phyloP scores from a whole-genome alignment of 192 early-diverging fungal genomes.

The Martensiomyces pterosporus region DNA sequence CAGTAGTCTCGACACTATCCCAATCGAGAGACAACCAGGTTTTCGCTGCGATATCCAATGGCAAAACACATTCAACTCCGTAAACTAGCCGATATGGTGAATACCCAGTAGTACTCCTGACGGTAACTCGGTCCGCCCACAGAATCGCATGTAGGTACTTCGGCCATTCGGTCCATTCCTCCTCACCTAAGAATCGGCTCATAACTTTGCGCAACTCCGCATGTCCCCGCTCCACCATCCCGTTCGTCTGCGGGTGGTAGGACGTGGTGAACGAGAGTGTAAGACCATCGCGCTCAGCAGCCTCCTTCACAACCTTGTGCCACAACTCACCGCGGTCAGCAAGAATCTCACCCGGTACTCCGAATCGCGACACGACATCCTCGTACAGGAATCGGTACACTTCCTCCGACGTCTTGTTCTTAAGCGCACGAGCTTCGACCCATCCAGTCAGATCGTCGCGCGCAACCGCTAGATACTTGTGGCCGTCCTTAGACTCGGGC shows the following conservation, averaged over 20 bases:
- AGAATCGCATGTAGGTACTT: slow-evolving; percentile 2
- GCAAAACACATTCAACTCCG: neutral
- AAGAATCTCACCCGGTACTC: slow-evolving; percentile 5
- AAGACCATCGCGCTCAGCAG: slow-evolving; percentile 1
- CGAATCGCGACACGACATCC: slow-evolving; percentile 4
- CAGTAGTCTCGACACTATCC: neutral
- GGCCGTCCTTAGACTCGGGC: neutral
- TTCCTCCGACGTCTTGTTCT: neutral
- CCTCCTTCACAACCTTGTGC: neutral
- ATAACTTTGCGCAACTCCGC: slow-evolving; percentile 4
- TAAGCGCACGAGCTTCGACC: slow-evolving; percentile 8
- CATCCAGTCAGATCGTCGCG: slow-evolving; percentile 10
- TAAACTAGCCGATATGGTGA: neutral
- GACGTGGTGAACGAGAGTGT: slow-evolving; percentile 5
- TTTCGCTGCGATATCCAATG: neutral
- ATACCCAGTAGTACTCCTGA: neutral
- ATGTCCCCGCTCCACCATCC: slow-evolving; percentile 10
- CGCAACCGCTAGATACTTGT: neutral
- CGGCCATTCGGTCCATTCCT: neutral
- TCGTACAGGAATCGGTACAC: slow-evolving; percentile 8
- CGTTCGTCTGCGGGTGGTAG: slow-evolving; percentile 9
- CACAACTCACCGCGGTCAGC: slow-evolving; percentile 8
- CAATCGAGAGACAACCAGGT: neutral
- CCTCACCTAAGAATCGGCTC: neutral
- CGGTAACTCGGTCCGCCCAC: slow-evolving; percentile 2